A percentile compares a stretch with the other conserved stretches of the same genome.
These are phyloP conservation scores for Drechslerella dactyloides DNA, from an alignment of 2,329 filamentous ascomycete genomes.

Conservation along the genomic window DNA sequence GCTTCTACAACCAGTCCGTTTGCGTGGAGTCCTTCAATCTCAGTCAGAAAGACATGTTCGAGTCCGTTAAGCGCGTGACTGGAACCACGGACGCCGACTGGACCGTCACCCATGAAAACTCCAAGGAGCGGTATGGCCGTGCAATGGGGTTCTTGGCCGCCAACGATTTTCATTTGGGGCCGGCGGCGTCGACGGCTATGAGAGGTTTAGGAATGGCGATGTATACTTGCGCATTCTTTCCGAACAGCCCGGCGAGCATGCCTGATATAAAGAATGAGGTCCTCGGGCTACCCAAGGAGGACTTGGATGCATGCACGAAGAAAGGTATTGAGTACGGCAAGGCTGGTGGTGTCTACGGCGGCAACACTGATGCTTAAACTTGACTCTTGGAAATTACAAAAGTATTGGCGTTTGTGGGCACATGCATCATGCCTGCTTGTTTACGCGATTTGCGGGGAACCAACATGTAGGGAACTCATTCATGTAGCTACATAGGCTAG, in stretches of 20 bases:
- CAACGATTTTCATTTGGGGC: slow-evolving; percentile 56
- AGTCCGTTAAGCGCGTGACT: slow-evolving; percentile 66
- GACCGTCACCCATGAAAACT: slow-evolving; percentile 63
- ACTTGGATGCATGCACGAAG: slow-evolving; percentile 66
- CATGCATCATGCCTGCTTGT: too few relatives aligned
- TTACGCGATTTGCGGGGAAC: too few relatives aligned
- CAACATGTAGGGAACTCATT: too few relatives aligned
- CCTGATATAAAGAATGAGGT: slow-evolving; percentile 63
- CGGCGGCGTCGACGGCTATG: slow-evolving; percentile 12
- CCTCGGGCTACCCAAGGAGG: slow-evolving; percentile 67
- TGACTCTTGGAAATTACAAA: too few relatives aligned
- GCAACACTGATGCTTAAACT: too few relatives aligned
- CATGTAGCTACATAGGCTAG: too few relatives aligned
- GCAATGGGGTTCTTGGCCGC: slow-evolving; percentile 59
- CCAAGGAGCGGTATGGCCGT: slow-evolving; percentile 61
- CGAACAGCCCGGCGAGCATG: slow-evolving; percentile 59
- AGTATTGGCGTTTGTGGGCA: too few relatives aligned
- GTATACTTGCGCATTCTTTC: slow-evolving; percentile 66
- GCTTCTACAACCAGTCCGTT: slow-evolving; percentile 62
- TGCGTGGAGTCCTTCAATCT: slow-evolving; percentile 66
- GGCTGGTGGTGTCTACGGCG: background rate
- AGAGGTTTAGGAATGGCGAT: slow-evolving; percentile 63
- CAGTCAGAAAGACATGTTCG: slow-evolving; percentile 70
- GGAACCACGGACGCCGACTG: slow-evolving; percentile 68
- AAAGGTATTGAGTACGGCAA: slow-evolving; percentile 59